phyloP scores from a whole-genome alignment of 768 basidiomycete genomes.

The Thelephora aurantiotincta region DNA sequence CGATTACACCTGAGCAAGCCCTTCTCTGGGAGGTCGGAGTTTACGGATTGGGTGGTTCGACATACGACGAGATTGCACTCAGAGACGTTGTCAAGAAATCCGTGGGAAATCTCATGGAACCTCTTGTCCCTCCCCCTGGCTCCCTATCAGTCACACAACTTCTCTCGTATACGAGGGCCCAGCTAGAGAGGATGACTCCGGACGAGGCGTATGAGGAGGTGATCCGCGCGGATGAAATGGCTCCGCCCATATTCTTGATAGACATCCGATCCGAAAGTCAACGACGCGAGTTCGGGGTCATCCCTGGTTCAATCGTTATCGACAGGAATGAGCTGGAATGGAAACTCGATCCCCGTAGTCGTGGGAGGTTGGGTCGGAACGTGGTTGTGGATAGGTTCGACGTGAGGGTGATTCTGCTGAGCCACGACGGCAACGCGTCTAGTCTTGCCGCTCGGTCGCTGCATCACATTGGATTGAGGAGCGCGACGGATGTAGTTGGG shows the following conservation, averaged over 20 bases:
- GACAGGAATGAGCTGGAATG: conserved; percentile 72
- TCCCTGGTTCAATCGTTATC: conserved; percentile 56
- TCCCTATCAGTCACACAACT: conserved; percentile 45
- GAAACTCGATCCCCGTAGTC: conserved; percentile 59
- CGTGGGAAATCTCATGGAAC: conserved; percentile 42
- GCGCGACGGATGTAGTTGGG: conserved; percentile 67
- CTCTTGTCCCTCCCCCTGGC: conserved; percentile 47
- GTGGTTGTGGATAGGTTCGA: conserved; percentile 65
- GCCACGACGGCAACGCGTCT: conserved; percentile 59
- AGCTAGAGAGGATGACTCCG: conserved; percentile 50
- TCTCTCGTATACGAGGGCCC: conserved; percentile 42
- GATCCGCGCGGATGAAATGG: conserved; percentile 18
- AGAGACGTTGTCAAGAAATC: conserved; percentile 62
- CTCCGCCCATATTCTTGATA: conserved; percentile 55
- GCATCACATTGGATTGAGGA: conserved; percentile 55
- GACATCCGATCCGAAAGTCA: conserved; percentile 61
- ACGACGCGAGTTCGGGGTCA: conserved; percentile 40
- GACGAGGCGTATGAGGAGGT: conserved; percentile 47
- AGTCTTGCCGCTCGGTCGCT: conserved; percentile 60
- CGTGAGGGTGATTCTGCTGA: conserved; percentile 58
- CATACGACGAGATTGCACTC: conserved; percentile 52
- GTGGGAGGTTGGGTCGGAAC: conserved; percentile 24
- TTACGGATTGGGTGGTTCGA: conserved; percentile 35
- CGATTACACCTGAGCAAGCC: conserved; percentile 3
- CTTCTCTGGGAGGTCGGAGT: conserved; percentile 29